Percentiles rank a stretch among this genome's conserved stretches.
phyloP scores from a whole-genome alignment of 768 basidiomycete genomes.

The Cystofilobasidium bisporidii region DNA sequence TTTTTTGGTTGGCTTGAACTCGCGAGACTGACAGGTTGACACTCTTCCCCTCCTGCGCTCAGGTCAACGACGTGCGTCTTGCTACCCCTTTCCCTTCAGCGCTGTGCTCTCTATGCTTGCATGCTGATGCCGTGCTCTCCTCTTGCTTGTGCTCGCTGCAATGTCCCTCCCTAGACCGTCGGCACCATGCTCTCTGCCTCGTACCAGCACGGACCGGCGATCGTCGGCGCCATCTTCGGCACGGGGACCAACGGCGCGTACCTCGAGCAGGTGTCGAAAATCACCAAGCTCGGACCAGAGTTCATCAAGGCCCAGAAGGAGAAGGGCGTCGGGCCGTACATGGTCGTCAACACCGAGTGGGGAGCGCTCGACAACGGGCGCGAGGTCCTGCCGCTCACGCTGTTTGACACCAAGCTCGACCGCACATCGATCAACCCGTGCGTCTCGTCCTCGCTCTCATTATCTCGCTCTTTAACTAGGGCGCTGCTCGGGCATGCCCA shows the following conservation, averaged over 20 bases:
- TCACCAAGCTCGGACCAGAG: constrained; percentile 67
- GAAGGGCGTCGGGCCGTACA: constrained; percentile 47
- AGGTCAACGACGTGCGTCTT: constrained; percentile 28
- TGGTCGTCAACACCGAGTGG: constrained; percentile 98
- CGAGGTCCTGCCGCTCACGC: constrained; percentile 69
- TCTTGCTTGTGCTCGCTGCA: not conserved
- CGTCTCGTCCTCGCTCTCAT: constrained; percentile 27
- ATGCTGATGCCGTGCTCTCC: too few species aligned
- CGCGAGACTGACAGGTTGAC: too few species aligned
- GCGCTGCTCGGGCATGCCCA: too few species aligned
- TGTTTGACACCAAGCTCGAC: constrained; percentile 85
- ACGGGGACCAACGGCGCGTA: constrained; percentile 99
- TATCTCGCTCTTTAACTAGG: too few species aligned
- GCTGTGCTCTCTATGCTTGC: too few species aligned
- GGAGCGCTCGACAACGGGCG: constrained; percentile 96
- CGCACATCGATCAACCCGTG: constrained; percentile 85
- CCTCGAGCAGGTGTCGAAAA: constrained; percentile 73
- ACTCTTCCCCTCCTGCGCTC: too few species aligned
- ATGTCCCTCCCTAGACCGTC: constrained; percentile 57
- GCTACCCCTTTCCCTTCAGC: too few species aligned
- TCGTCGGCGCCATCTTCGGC: constrained; percentile 82
- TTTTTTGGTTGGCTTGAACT: not conserved
- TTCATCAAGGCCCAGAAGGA: constrained; percentile 45
- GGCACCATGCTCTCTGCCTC: constrained; percentile 86
- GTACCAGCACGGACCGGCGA: constrained; percentile 83